A percentile compares a stretch with the other conserved stretches of the same genome.
These are phyloP conservation scores for Populus simonii DNA, from an alignment of 345 rosid species.

Conservation along the genomic window DNA sequence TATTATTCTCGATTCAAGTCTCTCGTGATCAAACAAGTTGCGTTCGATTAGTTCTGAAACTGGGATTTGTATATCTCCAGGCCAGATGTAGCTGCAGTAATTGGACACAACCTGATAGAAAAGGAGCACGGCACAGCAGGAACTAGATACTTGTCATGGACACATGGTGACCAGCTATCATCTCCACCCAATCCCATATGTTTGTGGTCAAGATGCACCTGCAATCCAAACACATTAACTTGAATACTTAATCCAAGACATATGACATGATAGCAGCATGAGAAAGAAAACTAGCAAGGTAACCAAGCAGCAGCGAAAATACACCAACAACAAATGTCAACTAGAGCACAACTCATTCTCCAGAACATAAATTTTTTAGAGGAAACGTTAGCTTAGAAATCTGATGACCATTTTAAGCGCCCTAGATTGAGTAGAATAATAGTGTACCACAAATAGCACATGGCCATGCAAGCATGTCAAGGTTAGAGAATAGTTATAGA, in stretches of 20 bases:
- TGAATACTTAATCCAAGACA: background rate
- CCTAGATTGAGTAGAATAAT: too few species aligned
- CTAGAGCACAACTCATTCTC: background rate
- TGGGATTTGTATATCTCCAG: slow-evolving; percentile 55
- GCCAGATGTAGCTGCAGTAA: slow-evolving; percentile 52
- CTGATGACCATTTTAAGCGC: background rate
- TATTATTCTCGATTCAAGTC: background rate
- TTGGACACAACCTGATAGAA: slow-evolving; percentile 60
- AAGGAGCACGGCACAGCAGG: slow-evolving; percentile 70
- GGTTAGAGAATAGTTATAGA: background rate
- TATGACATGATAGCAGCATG: background rate
- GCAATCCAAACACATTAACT: slow-evolving; percentile 8
- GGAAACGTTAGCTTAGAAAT: background rate
- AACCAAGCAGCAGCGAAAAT: background rate
- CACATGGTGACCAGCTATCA: slow-evolving; percentile 88
- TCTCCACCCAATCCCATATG: slow-evolving; percentile 97
- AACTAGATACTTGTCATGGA: slow-evolving; percentile 70
- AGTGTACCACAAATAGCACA: too few species aligned
- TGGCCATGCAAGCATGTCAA: background rate
- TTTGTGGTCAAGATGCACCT: slow-evolving; percentile 97
- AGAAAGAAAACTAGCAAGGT: background rate
- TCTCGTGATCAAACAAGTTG: background rate
- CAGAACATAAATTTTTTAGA: background rate
- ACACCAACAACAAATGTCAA: background rate
- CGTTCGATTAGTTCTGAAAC: slow-evolving; percentile 32